These are phyloP conservation scores for Kwoniella mangroviensis DNA, from an alignment of 768 basidiomycete genomes.

Conservation along the genomic window DNA sequence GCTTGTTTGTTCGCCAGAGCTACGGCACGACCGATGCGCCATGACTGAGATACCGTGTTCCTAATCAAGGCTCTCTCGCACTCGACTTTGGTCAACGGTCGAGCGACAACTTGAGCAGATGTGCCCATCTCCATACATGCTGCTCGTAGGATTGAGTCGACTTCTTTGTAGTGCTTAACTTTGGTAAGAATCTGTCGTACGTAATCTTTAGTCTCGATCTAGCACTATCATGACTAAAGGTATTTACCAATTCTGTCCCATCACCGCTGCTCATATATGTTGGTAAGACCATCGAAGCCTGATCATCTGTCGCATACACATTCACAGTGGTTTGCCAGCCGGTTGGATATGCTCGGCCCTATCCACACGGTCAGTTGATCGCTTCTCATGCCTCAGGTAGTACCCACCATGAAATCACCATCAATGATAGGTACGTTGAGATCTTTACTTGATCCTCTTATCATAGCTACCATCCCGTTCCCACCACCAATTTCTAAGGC, in stretches of 20 bases:
- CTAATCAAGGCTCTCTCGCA: slow-evolving; percentile 60
- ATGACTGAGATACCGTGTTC: slow-evolving; percentile 67
- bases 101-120: slow-evolving; percentile 60
- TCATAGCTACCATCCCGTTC: slow-evolving; percentile 58
- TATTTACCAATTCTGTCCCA: slow-evolving; percentile 56
- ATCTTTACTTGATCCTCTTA: slow-evolving; percentile 30
- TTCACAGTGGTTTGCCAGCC: slow-evolving; percentile 49
- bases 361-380: background rate
- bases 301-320: slow-evolving; percentile 31
- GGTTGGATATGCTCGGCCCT: slow-evolving; percentile 56
- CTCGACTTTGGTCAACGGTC: slow-evolving; percentile 60
- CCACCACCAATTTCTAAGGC: slow-evolving; percentile 61
- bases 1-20: slow-evolving; percentile 32
- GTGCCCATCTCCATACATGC: slow-evolving; percentile 63
- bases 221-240: too few relatives aligned
- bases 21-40: slow-evolving; percentile 69
- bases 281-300: slow-evolving; percentile 53
- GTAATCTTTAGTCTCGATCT: too few relatives aligned
- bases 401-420: slow-evolving; percentile 47
- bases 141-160: slow-evolving; percentile 62
- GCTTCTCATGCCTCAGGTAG: background rate
- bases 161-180: slow-evolving; percentile 60
- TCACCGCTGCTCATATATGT: slow-evolving; percentile 59
- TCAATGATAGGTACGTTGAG: slow-evolving; percentile 46
- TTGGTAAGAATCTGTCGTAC: slow-evolving; percentile 58